phyloP scores from a whole-genome alignment of 140 eudicot genomes.

The Stevia rebaudiana region DNA sequence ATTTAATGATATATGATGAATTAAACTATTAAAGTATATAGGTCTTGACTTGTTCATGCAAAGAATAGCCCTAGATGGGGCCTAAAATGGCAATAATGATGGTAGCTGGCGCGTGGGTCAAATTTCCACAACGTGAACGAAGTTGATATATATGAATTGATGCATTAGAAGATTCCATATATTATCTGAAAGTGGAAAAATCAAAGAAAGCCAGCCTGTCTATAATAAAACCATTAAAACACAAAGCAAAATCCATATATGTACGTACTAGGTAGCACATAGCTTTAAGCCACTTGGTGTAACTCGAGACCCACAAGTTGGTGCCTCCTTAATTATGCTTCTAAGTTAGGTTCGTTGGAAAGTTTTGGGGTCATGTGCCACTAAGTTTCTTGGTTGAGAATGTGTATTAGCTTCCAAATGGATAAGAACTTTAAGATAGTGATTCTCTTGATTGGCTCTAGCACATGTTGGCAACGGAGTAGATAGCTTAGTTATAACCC shows the following conservation, averaged over 20 bases:
- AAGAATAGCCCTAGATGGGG: conserved; percentile 23
- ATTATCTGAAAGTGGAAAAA: neutral
- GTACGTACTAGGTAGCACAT: conserved; percentile 12
- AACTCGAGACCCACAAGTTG: conserved; percentile 4
- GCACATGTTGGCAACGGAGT: conserved; percentile 1
- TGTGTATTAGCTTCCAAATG: conserved; percentile 1
- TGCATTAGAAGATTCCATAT: conserved; percentile 9
- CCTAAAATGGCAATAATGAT: conserved; percentile 19
- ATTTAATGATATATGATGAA: too few relatives aligned
- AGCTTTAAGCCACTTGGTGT: conserved; percentile 25
- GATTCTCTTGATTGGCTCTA: conserved; percentile 2
- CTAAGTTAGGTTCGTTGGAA: neutral
- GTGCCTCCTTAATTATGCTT: neutral
- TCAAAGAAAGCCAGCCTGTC: conserved; percentile 25
- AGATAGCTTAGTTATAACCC: neutral
- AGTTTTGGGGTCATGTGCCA: neutral
- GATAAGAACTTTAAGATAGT: neutral
- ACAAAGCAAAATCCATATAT: conserved; percentile 8
- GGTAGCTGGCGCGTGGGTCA: conserved; percentile 16
- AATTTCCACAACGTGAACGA: conserved; percentile 24
- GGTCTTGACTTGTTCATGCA: conserved; percentile 17
- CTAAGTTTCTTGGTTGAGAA: neutral
- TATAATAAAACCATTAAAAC: conserved; percentile 9
- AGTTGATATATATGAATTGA: conserved; percentile 18
- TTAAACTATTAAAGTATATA: too few relatives aligned